Evolutionary conservation across 1,139 yeast genomes (phyloP), one percentile per base, ranked within the genome.

Genomic region (Taphrina deformans): DNA sequence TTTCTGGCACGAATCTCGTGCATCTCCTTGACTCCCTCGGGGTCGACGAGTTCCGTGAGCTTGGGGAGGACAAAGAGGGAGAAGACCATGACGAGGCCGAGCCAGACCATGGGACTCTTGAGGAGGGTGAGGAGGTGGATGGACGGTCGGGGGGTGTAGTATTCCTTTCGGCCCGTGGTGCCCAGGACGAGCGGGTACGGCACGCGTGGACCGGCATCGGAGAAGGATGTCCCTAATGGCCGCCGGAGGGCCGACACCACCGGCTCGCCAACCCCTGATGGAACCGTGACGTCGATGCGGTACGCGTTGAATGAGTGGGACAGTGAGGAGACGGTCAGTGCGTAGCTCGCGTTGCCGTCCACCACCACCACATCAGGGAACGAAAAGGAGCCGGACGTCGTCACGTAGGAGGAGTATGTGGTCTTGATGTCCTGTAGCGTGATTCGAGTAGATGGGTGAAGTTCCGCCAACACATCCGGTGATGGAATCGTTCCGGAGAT

Each of bases 21-120:
- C 63, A 59, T 59, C 40, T 59, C 63, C 55, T 48, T 45, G 27
- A 59, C 46, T 7, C 63, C 63, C 24, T 59, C 63, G 21, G 63
- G 63, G 26, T 59, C 63, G 48, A 59, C 16, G 24, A 12, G 21
- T 16, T 24, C 31, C 40, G 63, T 59, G 33, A 59, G 2, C 41
- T 27, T 26, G 16, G 63, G 63, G 40, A 59, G 27, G 10, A 27
- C 63, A 16, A 59, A 50, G 50, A 59, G 21, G 18, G 56, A 33
- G 26, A 38, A 38, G 40, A 50, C 56, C 63, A 59, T 59, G 26
- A 59, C 51, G 29, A 48, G 27, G 5, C 63, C 63, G 5, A 59
- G 18, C 56, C 51, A 48, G 27, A 50, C 55, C 31, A 50, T 40
- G 2, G 63, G 63, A 50, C 35, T 59, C 50, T 50, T 59, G 21